Conservation (phyloP, 1,284 basidiomycete species). For the Tilletia horrida region DNA sequence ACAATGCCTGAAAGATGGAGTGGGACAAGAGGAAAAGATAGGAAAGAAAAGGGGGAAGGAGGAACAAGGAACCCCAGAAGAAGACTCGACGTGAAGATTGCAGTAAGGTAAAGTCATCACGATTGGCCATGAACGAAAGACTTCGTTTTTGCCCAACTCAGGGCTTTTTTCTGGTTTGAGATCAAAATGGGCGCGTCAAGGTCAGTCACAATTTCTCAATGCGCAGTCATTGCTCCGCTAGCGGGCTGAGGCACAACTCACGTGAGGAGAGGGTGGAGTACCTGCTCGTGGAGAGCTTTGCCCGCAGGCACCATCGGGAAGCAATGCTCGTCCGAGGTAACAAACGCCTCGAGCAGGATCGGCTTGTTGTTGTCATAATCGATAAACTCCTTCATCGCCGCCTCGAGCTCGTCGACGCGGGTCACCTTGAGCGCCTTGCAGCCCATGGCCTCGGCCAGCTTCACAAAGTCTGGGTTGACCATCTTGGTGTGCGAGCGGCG, state of each 20-base stretch:
- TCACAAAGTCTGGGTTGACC: constrained; percentile 90
- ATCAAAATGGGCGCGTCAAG: not conserved
- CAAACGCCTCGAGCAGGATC: constrained; percentile 83
- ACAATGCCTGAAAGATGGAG: not conserved
- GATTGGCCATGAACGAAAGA: not conserved
- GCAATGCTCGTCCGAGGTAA: constrained; percentile 84
- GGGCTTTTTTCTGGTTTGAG: not conserved
- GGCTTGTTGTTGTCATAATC: constrained; percentile 85
- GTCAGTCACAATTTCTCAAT: not conserved
- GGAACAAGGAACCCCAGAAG: not conserved
- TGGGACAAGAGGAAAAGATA: not conserved
- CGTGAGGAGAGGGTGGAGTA: constrained; percentile 27
- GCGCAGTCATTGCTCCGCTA: too few species aligned
- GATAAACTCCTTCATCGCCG: constrained; percentile 97
- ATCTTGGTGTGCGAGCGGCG: constrained; percentile 91
- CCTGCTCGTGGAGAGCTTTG: constrained; percentile 80
- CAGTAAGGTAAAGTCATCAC: not conserved
- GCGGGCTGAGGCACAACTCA: not conserved
- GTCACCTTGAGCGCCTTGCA: constrained; percentile 81
- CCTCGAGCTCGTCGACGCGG: constrained; percentile 72
- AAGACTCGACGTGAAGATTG: not conserved
- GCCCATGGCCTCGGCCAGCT: constrained; percentile 82
- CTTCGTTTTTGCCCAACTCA: not conserved
- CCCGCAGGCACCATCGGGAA: constrained; percentile 91
- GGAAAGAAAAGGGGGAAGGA: not conserved